Evolutionary conservation across 352 stramenopile species (phyloP), one percentile per base, ranked within the genome.

Genomic region (Hyaloperonospora arabidopsidis): DNA sequence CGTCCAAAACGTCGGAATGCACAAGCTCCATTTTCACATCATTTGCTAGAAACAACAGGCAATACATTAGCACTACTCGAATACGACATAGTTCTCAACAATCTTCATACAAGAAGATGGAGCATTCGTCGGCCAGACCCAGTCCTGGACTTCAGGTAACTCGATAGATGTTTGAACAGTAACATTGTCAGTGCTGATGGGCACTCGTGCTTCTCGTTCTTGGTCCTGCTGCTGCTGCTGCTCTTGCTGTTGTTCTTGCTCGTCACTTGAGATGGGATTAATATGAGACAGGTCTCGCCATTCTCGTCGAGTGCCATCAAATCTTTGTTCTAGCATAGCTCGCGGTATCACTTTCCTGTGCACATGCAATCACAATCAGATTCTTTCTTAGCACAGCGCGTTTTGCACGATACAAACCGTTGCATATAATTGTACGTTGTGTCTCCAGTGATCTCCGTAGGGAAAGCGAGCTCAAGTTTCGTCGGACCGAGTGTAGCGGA

Each of bases 401-500:
- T 47, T 21, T 5, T 15, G n/a, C 11, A 21, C n/a, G 8, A 21
- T 12, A 44, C 17, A 2, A 22, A 19, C 19, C 5, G 12, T 21
- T 44, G 2, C n/a, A n/a, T 19, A 14, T 44, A 19, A 48, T 35
- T 48, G 25, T 52, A 63, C 40, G 57, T 58, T 18, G 38, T 18
- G 8, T 25, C 57, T 32, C 45, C 51, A 49, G 29, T 17, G 4
- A 12, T 2, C 8, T 60, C 29, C 2, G 49, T 48, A 28, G 62
- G 61, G 40, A 87, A 78, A 17, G 61, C 57, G 6, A 65, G 49
- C 52, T 87, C 79, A n/a, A 89, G 76, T 38, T 72, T 56, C 10
- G 77, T 85, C 10, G 65, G 51, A 0, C 81, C 81, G 47, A 87
- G 61, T 7, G 69, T 63, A 17, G 62, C 52, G 1, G 68, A 61